phyloP scores from a whole-genome alignment of 129 eudicot genomes.

The Arctium minus region DNA sequence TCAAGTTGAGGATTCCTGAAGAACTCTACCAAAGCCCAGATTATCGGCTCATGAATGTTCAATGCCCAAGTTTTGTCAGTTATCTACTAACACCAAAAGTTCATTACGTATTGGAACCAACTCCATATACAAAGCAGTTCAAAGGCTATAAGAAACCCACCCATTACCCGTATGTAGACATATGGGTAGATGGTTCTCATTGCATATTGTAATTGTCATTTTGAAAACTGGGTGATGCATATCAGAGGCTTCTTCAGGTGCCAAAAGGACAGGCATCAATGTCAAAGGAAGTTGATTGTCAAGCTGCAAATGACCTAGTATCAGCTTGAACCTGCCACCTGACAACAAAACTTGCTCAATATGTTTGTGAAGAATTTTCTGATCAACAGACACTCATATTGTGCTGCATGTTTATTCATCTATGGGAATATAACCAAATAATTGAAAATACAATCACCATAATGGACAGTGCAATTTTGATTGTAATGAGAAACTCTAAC shows the following conservation, averaged over 20 bases:
- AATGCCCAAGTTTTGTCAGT: slow-evolving; percentile 81
- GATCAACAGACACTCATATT: neutral
- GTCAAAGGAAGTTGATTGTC: slow-evolving; percentile 98
- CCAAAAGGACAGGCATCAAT: slow-evolving; percentile 86
- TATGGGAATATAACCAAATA: slow-evolving; percentile 33
- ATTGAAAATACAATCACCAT: too few relatives aligned
- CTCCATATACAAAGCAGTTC: neutral
- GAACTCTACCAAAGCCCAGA: too few relatives aligned
- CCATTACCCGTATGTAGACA: slow-evolving; percentile 76
- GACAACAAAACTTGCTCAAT: neutral
- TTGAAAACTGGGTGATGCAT: slow-evolving; percentile 14
- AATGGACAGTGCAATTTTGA: too few relatives aligned
- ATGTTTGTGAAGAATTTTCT: neutral
- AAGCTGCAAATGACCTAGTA: slow-evolving; percentile 79
- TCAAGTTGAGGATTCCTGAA: too few relatives aligned
- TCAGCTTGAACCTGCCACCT: slow-evolving; percentile 76
- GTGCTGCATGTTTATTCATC: neutral
- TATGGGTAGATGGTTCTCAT: slow-evolving; percentile 82
- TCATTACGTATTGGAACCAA: slow-evolving; percentile 5
- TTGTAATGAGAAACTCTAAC: too few relatives aligned
- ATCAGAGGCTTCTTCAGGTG: slow-evolving; percentile 86
- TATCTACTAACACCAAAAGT: slow-evolving; percentile 44
- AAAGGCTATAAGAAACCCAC: neutral
- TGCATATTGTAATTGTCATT: slow-evolving; percentile 76
- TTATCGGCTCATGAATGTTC: slow-evolving; percentile 81